Base-by-base conservation (phyloP, 805 yeast genomes). In the Lipomyces yamadae region DNA sequence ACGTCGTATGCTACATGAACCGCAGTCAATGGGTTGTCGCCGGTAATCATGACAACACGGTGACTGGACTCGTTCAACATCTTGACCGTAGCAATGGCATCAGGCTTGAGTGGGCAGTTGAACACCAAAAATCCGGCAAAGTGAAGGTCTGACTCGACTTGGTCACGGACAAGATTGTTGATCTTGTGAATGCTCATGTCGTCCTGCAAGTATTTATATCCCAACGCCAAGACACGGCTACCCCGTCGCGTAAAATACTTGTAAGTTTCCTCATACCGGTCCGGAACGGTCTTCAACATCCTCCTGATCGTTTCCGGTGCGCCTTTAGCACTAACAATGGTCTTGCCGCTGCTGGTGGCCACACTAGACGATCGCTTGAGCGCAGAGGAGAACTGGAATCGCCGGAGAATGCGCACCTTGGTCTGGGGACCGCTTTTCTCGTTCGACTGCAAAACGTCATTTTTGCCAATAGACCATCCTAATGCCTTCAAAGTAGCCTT, bases 11-110 rank as follows among this genome's bases (percentile, higher is more conserved):
- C 98, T 73, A 95, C 99, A 77, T 94, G 98, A 68, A 95, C 95
- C 39, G 99, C 99, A 72, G 99, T 95, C 76, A 95, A 85, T 52
- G 99, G 98, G 78, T 94, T 95, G 80, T 95, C 99, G 83, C 99
- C 99, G 59, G 99, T 95, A 73, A 95, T 95, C 99, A 95, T 95
- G 55, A 95, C 87, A 77, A 92, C 91, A 77, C 99, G 92, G 78
- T 95, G 99, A 63, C 94, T 87, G 0, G 98, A 92, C 76, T 92
- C 96, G 79, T 92, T 94, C 78, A 95, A 84, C 98, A 92, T 94
- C 75, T 86, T 83, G 72, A 95, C 88, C 53, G 97, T 89, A 72
- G 88, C 96, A 76, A 91, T 81, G 48, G 99, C 99, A 80, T 95
- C 99, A 48, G 83, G 84, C 78, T 95, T 95, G 84, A 95, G 85